Evolutionary conservation across 768 basidiomycete species (phyloP).

Genomic region (Naganishia kalamii): DNA sequence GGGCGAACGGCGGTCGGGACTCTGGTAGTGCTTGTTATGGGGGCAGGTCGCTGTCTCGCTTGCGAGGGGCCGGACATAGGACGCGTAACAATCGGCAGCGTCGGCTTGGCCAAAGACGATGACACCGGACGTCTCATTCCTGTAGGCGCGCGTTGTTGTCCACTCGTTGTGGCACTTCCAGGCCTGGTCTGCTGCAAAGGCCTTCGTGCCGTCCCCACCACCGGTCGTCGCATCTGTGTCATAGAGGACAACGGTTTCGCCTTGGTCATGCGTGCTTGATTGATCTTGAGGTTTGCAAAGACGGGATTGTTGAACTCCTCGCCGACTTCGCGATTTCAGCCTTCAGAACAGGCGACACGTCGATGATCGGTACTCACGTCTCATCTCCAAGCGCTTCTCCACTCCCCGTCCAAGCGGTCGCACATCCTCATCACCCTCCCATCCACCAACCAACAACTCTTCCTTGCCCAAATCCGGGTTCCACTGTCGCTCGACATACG

Average conservation of each 20-base stretch:
- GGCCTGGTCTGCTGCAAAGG: neutral
- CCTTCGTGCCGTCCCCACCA: neutral
- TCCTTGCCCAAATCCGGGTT: constrained; percentile 3
- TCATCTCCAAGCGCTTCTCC: constrained; percentile 1
- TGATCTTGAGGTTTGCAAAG: constrained; percentile 8
- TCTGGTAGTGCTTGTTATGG: neutral
- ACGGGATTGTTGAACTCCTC: constrained; percentile 3
- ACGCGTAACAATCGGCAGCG: neutral
- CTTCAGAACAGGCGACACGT: too few relatives aligned
- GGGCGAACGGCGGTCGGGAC: neutral
- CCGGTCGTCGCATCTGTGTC: neutral
- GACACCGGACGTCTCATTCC: neutral
- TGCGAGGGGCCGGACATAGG: neutral
- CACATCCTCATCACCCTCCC: constrained; percentile 10
- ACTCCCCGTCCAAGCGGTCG: too few relatives aligned
- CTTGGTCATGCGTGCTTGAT: neutral
- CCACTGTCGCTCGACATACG: neutral
- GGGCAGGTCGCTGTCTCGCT: neutral
- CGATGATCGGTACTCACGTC: constrained; percentile 4
- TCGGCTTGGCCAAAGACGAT: neutral
- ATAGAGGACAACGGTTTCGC: neutral
- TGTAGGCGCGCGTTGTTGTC: neutral
- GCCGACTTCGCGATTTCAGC: too few relatives aligned
- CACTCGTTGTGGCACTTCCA: neutral
- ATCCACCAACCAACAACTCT: constrained; percentile 11